Conservation (phyloP, 139 green algal species). For the Chlorella ohadii region DNA sequence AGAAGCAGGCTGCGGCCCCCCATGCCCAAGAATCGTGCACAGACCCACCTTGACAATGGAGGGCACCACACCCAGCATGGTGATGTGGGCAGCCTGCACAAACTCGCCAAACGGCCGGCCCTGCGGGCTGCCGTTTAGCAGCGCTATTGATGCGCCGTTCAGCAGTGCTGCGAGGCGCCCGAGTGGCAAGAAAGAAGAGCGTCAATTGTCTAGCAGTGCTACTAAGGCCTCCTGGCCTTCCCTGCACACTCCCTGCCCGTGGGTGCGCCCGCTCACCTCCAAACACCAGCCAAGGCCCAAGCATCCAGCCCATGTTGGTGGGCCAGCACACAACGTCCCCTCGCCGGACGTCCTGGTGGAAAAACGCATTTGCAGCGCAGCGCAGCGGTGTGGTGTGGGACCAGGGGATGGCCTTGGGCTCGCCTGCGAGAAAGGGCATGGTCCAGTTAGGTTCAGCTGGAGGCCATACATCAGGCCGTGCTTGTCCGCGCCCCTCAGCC, state of each 20-base stretch:
- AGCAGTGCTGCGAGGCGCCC: conserved; percentile 61
- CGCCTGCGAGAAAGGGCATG: conserved; percentile 59
- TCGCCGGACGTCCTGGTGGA: conserved; percentile 71
- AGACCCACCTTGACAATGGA: conserved; percentile 66
- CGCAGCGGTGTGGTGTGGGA: conserved; percentile 86
- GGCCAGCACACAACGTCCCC: conserved; percentile 87
- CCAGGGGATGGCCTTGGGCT: conserved; percentile 95
- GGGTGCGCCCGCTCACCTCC: conserved; percentile 18
- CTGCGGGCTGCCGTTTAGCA: conserved; percentile 83
- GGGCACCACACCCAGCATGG: conserved; percentile 89
- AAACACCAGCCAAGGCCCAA: conserved; percentile 95
- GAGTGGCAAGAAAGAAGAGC: too few relatives aligned
- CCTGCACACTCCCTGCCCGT: too few relatives aligned
- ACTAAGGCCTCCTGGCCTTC: too few relatives aligned
- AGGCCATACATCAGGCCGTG: too few relatives aligned
- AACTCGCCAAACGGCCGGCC: conserved; percentile 82
- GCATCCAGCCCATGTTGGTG: conserved; percentile 97
- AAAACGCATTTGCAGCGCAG: conserved; percentile 78
- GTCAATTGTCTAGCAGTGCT: too few relatives aligned
- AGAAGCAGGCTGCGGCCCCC: too few relatives aligned
- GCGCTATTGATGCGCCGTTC: conserved; percentile 84
- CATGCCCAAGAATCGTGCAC: neutral
- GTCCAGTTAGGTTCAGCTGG: too few relatives aligned
- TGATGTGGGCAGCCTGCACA: conserved; percentile 73
- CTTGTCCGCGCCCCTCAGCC: too few relatives aligned